A percentile compares a stretch with the other conserved stretches of the same genome.
These are phyloP conservation scores for Agrocybe pediades DNA, from an alignment of 768 basidiomycete genomes.

Conservation along the genomic window DNA sequence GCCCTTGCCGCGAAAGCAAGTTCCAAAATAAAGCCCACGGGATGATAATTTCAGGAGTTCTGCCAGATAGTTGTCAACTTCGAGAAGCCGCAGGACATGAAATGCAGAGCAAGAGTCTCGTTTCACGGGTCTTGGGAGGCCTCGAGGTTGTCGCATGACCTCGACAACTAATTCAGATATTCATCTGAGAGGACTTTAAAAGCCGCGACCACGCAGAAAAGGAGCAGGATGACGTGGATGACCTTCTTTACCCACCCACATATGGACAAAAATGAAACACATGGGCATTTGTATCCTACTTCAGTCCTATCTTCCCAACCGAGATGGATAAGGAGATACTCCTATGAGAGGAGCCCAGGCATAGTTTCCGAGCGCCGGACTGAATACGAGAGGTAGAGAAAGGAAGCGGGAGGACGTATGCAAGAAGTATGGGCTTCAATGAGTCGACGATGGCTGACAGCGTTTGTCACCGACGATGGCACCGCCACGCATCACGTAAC, in stretches of 20 bases:
- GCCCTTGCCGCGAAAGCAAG: background rate
- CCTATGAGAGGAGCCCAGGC: background rate
- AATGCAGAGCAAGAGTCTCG: background rate
- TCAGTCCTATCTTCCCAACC: background rate
- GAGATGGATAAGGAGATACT: too few relatives aligned
- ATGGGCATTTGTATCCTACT: background rate
- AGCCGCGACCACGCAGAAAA: background rate
- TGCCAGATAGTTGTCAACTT: background rate
- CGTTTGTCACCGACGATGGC: too few relatives aligned
- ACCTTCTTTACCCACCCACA: background rate
- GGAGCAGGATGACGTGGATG: background rate
- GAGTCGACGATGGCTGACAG: too few relatives aligned
- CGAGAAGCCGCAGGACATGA: too few relatives aligned
- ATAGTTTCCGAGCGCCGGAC: background rate
- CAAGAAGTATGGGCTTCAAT: too few relatives aligned
- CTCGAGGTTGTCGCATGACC: background rate
- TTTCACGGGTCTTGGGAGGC: background rate
- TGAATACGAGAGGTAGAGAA: background rate
- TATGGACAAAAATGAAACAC: background rate
- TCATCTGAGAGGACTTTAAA: background rate
- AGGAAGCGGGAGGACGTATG: too few relatives aligned
- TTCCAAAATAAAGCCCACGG: background rate
- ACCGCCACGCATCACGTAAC: too few relatives aligned
- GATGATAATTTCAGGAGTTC: background rate
- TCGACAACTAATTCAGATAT: background rate